phyloP scores from a whole-genome alignment of 2,329 filamentous ascomycete species.

The Dryadomyces quercivorus region DNA sequence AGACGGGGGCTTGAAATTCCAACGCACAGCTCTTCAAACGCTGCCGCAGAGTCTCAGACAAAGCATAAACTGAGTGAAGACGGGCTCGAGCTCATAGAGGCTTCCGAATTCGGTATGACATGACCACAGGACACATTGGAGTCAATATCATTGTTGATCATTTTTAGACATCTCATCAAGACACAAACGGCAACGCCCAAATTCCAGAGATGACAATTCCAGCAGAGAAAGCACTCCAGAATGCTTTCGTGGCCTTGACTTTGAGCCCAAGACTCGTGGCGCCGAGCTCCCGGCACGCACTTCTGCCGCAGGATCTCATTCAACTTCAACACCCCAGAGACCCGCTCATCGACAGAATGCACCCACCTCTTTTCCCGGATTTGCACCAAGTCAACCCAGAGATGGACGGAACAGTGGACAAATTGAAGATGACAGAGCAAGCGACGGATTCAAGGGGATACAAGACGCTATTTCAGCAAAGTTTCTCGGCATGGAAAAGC shows the following conservation, averaged over 20 bases:
- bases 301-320: neutral
- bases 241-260: no score
- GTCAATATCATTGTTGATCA: no score
- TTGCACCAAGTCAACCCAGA: neutral
- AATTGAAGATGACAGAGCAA: neutral
- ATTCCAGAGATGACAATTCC: no score
- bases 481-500: slow-evolving; percentile 5
- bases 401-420: neutral
- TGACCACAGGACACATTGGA: no score
- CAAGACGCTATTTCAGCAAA: slow-evolving; percentile 7
- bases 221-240: no score
- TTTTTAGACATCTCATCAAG: no score
- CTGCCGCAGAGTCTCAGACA: neutral
- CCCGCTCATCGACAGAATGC: neutral
- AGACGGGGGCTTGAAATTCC: neutral
- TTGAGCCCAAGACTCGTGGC: neutral
- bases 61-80: neutral
- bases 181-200: no score
- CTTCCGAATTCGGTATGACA: no score
- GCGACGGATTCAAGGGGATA: slow-evolving; percentile 1
- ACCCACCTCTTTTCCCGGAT: neutral
- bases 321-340: neutral
- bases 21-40: neutral
- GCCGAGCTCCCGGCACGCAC: neutral
- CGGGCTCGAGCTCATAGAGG: no score